These are phyloP conservation scores for Alisma plantagoaquatica DNA, from an alignment of 106 monocot genomes.

Conservation along the genomic window DNA sequence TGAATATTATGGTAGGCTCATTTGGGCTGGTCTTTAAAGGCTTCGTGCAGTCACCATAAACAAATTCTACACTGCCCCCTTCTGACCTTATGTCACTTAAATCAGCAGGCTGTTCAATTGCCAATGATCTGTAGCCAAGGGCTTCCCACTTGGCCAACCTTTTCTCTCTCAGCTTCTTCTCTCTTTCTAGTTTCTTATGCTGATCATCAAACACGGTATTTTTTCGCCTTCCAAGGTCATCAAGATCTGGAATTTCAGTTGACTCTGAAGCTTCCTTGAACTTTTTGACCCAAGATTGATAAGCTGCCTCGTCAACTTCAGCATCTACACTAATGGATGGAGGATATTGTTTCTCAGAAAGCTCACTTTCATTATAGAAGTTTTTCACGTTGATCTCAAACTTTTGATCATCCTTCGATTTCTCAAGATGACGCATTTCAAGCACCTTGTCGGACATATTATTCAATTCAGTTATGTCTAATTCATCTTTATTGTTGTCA, in stretches of 20 bases:
- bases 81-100: conserved; percentile 30
- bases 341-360: conserved; percentile 9
- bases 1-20: conserved; percentile 78
- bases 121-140: conserved; percentile 67
- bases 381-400: conserved; percentile 59
- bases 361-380: conserved; percentile 10
- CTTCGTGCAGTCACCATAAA: conserved; percentile 93
- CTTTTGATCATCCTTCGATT: conserved; percentile 26
- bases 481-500: conserved; percentile 16
- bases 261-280: conserved; percentile 54
- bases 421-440: conserved; percentile 35
- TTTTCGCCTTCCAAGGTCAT: conserved; percentile 27
- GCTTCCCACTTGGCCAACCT: conserved; percentile 81
- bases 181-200: conserved; percentile 34
- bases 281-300: conserved; percentile 87
- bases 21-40: conserved; percentile 46
- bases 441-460: conserved; percentile 63
- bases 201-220: conserved; percentile 29
- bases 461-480: conserved; percentile 41
- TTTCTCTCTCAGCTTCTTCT: conserved; percentile 52
- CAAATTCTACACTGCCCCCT: conserved; percentile 68
- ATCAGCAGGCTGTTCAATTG: conserved; percentile 44
- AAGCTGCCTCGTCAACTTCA: conserved; percentile 67
- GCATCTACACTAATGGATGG: conserved; percentile 31
- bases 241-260: conserved; percentile 18